Conservation (phyloP, 164 flowering plant species). For the Chimonanthus praecox region DNA sequence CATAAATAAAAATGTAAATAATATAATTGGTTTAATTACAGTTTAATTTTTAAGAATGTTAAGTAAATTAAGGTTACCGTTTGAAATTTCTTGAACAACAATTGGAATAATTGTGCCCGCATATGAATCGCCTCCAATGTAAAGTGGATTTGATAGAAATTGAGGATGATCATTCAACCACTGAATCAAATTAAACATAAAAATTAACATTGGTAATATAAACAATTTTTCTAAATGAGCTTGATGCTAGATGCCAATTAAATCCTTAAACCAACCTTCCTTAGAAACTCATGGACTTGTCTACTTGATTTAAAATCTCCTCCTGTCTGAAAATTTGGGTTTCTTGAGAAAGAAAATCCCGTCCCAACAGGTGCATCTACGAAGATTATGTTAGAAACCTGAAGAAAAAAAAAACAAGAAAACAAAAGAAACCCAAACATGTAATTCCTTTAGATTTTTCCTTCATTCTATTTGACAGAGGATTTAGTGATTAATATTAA, state of each 20-base stretch:
- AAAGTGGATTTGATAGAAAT: conserved; percentile 25
- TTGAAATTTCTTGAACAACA: conserved; percentile 15
- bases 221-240: too few relatives aligned
- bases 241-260: too few relatives aligned
- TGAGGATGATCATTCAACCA: conserved; percentile 21
- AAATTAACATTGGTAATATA: too few relatives aligned
- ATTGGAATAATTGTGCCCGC: conserved; percentile 23
- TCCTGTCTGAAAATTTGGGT: neutral
- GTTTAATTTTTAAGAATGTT: neutral
- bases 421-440: neutral
- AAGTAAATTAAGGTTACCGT: conserved; percentile 12
- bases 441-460: neutral
- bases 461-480: too few relatives aligned
- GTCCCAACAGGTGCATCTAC: conserved; percentile 15
- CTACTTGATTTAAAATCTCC: conserved; percentile 8
- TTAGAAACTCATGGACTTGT: conserved; percentile 11
- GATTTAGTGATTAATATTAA: too few relatives aligned
- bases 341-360: too few relatives aligned
- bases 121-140: conserved; percentile 31
- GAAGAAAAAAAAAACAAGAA: neutral
- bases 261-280: conserved; percentile 15
- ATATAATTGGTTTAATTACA: too few relatives aligned
- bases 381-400: conserved; percentile 18
- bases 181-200: conserved; percentile 5
- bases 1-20: too few relatives aligned